Conservation (phyloP, 768 basidiomycete species). For the Cyathus striatus region DNA sequence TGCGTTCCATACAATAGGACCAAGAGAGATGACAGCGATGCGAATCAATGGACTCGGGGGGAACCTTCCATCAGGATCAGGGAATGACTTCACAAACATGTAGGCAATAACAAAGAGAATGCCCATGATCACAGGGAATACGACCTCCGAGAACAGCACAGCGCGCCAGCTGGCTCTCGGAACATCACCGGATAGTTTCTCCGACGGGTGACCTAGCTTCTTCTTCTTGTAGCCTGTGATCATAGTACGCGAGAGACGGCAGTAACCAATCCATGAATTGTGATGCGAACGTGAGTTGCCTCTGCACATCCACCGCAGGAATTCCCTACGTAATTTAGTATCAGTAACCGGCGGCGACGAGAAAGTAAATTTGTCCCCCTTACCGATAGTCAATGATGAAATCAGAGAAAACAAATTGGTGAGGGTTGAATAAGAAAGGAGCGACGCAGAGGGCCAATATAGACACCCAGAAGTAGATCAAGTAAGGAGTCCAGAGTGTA, state of each 20-base stretch:
- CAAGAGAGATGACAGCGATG: constrained; percentile 88
- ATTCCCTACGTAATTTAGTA: constrained; percentile 59
- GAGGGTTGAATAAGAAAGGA: constrained; percentile 99
- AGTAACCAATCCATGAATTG: constrained; percentile 99
- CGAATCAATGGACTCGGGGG: constrained; percentile 86
- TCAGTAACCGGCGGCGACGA: constrained; percentile 3
- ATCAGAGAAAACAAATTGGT: constrained; percentile 96
- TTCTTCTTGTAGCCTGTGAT: constrained; percentile 99
- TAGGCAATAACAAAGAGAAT: constrained; percentile 83
- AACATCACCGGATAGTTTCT: constrained; percentile 93
- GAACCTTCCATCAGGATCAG: constrained; percentile 47
- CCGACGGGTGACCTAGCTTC: constrained; percentile 92
- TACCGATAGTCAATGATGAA: constrained; percentile 94
- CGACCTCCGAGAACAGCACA: constrained; percentile 80
- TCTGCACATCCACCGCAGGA: constrained; percentile 97
- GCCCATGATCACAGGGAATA: constrained; percentile 85
- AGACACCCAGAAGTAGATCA: constrained; percentile 98
- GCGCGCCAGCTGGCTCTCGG: constrained; percentile 92
- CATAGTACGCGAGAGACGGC: constrained; percentile 94
- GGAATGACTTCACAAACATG: constrained; percentile 91
- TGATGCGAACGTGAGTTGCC: constrained; percentile 96
- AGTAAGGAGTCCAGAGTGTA: constrained; percentile 84
- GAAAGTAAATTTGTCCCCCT: constrained; percentile 16
- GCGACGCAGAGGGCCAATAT: constrained; percentile 88
- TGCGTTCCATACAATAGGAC: constrained; percentile 95